Base-by-base conservation (phyloP, 441 rosid species). In the Eruca vesicaria region DNA sequence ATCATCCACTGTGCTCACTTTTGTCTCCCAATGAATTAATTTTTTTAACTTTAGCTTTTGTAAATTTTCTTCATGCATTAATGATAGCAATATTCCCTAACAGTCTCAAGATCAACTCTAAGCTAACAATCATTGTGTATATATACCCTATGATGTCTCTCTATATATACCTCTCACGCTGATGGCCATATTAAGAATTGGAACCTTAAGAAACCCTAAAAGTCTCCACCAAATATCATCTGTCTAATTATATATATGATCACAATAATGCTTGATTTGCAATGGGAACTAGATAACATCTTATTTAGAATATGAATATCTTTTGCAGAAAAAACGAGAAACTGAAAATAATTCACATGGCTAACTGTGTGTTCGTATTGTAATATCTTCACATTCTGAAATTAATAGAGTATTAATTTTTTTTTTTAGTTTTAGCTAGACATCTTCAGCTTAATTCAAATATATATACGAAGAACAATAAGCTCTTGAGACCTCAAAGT, bases 1-100 rank as follows among this genome's bases (percentile, higher is more conserved):
- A 80, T 82, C 84, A 78, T 15, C 66, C 68, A 74, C 74, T 70
- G 78, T 79, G 55, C 66, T 68, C 20, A 62, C 69, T 72, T 86
- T 84, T 84, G 86, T 86, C 87, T 83, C 86, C 82, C 80, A 68
- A 80, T 67, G 50, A 41, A 50, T 72, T 59, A n/a, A 33, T 77
- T 69, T 71, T 7, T 65, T 41, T 48, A 61, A 56, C 77, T 66
- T 67, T 72, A 38, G 73, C 41, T 72, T 78, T 68, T 78, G 72
- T 71, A 52, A 35, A 26, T n/a, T 52, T 52, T 78, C 58, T 70
- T 66, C 59, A 38, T 85, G 80, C 81, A 84, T 80, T 58, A 59
- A 33, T 77, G 35, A 58, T 71, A 61, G 12, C 61, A 75, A 70
- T 62, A 73, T 72, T 78, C 75, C 69, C 68, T 62, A 71, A 78